Percentiles rank a stretch among this genome's conserved stretches.
phyloP scores from a whole-genome alignment of 2,329 filamentous ascomycete genomes.

The Phyllosticta capitalensis region DNA sequence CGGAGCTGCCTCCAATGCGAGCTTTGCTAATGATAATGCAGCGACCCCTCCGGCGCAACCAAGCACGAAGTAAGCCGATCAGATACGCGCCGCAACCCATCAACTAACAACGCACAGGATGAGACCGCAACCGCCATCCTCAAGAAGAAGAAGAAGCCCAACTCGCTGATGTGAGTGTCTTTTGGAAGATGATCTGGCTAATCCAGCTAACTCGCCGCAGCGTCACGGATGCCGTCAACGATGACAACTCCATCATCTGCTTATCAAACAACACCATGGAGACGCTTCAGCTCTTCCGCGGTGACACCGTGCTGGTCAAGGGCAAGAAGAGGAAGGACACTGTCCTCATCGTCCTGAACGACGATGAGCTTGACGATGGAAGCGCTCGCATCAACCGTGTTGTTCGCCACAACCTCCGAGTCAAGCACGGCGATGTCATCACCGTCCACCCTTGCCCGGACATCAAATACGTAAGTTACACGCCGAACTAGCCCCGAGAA shows the following conservation, averaged over 20 bases:
- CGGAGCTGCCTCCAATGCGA: constrained; percentile 11
- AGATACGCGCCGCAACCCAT: constrained; percentile 11
- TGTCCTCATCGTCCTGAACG: constrained; percentile 90
- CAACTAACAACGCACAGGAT: constrained; percentile 48
- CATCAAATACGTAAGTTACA: constrained; percentile 93
- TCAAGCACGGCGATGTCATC: constrained; percentile 97
- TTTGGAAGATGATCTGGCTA: not conserved
- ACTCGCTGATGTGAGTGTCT: constrained; percentile 78
- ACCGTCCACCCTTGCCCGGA: constrained; percentile 96
- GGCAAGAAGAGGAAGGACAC: constrained; percentile 99
- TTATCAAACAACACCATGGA: constrained; percentile 99
- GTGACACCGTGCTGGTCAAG: constrained; percentile 94
- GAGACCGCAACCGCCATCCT: constrained; percentile 93
- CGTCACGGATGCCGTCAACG: constrained; percentile 95
- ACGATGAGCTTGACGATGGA: constrained; percentile 96
- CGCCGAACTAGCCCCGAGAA: not conserved
- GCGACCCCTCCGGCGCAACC: constrained; percentile 83
- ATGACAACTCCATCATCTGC: constrained; percentile 99
- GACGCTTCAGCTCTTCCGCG: constrained; percentile 92
- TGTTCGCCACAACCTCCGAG: constrained; percentile 92
- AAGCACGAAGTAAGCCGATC: constrained; percentile 60
- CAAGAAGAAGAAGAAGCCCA: constrained; percentile 99
- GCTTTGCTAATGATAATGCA: constrained; percentile 40
- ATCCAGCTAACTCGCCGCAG: constrained; percentile 41
- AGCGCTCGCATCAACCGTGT: constrained; percentile 97